A percentile compares a stretch with the other conserved stretches of the same genome.
These are phyloP conservation scores for Fusarium xylarioides DNA, from an alignment of 2,329 filamentous ascomycete species.

Conservation along the genomic window DNA sequence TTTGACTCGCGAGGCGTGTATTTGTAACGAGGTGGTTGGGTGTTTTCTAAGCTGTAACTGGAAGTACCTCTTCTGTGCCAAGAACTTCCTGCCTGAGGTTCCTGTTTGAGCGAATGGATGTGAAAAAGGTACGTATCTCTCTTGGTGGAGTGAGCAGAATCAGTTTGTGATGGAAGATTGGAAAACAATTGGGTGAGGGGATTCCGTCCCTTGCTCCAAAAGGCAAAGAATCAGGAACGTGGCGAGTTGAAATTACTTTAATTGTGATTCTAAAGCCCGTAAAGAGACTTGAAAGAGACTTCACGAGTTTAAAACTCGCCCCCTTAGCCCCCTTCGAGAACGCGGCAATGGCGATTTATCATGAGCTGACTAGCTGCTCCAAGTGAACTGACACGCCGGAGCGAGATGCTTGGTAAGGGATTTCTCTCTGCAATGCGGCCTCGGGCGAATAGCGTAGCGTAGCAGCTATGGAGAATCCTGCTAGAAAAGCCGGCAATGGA, in stretches of 20 bases:
- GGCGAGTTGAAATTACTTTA: conserved; percentile 21
- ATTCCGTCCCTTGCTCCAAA: conserved; percentile 22
- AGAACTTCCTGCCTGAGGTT: conserved; percentile 30
- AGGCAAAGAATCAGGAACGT: conserved; percentile 27
- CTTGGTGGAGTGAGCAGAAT: conserved; percentile 14
- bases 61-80: conserved; percentile 19
- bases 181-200: conserved; percentile 12
- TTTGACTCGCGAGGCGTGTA: conserved; percentile 36
- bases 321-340: conserved; percentile 30
- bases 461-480: conserved; percentile 23
- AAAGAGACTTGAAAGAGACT: conserved; percentile 4
- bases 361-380: conserved; percentile 40
- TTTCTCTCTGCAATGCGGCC: neutral
- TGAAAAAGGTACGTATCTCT: conserved; percentile 9
- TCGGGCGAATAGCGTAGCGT: conserved; percentile 34
- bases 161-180: neutral
- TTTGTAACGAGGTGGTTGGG: conserved; percentile 37
- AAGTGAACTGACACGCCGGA: conserved; percentile 32
- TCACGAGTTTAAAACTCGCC: conserved; percentile 26
- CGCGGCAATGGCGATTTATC: conserved; percentile 35
- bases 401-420: conserved; percentile 40
- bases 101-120: neutral
- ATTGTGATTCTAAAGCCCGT: conserved; percentile 6
- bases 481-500: conserved; percentile 35
- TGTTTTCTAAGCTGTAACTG: conserved; percentile 18